These are phyloP conservation scores for Poronia punctata DNA, from an alignment of 495 filamentous ascomycete species.

Conservation along the genomic window DNA sequence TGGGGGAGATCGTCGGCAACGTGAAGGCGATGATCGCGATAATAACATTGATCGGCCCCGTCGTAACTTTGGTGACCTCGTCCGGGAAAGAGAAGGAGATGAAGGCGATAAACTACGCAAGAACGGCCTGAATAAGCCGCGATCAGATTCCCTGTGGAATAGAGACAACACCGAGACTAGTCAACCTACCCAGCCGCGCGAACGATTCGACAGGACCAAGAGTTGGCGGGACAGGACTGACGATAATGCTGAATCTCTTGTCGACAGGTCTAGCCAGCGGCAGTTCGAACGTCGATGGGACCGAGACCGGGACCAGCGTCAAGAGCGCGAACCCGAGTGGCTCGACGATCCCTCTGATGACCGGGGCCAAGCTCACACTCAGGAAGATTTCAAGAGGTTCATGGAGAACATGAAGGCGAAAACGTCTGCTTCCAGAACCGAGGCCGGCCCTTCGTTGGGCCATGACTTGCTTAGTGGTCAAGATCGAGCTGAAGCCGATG, in stretches of 20 bases:
- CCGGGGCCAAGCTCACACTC: constrained; percentile 63
- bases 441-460: constrained; percentile 28
- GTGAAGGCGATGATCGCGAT: constrained; percentile 43
- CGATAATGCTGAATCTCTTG: constrained; percentile 27
- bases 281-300: constrained; percentile 48
- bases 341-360: constrained; percentile 70
- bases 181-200: constrained; percentile 39
- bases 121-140: constrained; percentile 42
- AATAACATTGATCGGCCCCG: constrained; percentile 46
- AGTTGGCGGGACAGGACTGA: constrained; percentile 65
- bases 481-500: constrained; percentile 18
- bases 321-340: constrained; percentile 82
- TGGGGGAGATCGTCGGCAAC: constrained; percentile 33
- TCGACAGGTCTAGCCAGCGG: constrained; percentile 38
- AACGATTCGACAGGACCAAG: constrained; percentile 49
- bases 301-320: constrained; percentile 55
- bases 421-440: constrained; percentile 25
- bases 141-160: constrained; percentile 38
- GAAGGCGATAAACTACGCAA: constrained; percentile 48
- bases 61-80: constrained; percentile 42
- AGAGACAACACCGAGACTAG: constrained; percentile 30
- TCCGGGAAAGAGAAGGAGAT: constrained; percentile 45
- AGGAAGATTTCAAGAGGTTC: constrained; percentile 92
- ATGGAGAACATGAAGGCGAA: constrained; percentile 83
- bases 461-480: constrained; percentile 5